A percentile compares a stretch with the other conserved stretches of the same genome.
These are phyloP conservation scores for Coemansia sp. DNA, from an alignment of 192 early-diverging fungal species.

Conservation along the genomic window DNA sequence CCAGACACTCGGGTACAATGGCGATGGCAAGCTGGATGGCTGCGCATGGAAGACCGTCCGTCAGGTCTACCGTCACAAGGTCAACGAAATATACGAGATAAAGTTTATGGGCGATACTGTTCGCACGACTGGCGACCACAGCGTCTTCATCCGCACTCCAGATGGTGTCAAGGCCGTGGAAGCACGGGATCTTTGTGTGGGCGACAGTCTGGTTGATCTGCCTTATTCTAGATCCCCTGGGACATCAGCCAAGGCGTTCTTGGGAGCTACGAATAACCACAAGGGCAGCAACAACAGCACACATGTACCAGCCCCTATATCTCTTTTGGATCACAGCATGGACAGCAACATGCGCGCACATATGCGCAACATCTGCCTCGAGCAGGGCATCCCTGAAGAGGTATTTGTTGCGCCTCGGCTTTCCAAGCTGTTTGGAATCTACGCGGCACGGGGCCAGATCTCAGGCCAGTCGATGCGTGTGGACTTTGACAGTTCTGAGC, in stretches of 20 bases:
- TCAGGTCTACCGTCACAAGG: constrained; percentile 53
- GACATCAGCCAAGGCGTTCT: background rate
- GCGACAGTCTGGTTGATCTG: constrained; percentile 47
- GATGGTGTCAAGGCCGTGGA: constrained; percentile 31
- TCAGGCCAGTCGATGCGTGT: constrained; percentile 2
- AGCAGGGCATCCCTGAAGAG: constrained; percentile 22
- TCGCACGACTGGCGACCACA: constrained; percentile 54
- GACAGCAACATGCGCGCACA: background rate
- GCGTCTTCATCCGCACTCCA: constrained; percentile 46
- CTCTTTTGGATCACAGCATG: constrained; percentile 21
- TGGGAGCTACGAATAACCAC: background rate
- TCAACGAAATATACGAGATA: constrained; percentile 50
- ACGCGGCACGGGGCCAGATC: constrained; percentile 14
- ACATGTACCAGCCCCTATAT: constrained; percentile 8
- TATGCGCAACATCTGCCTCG: constrained; percentile 15
- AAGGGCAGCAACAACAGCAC: background rate
- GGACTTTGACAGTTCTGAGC: constrained; percentile 14
- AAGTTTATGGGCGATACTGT: constrained; percentile 44
- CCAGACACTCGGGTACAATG: constrained; percentile 48
- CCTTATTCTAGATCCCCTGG: constrained; percentile 21
- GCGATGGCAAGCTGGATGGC: constrained; percentile 18
- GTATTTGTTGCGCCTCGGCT: constrained; percentile 14
- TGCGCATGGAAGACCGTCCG: constrained; percentile 49
- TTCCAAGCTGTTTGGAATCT: constrained; percentile 33
- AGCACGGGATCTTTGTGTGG: constrained; percentile 40